Percentiles rank a stretch among this genome's conserved stretches.
These are phyloP conservation scores for Cenchrus purpureus DNA, from an alignment of 176 grass and related monocot genomes.

Conservation along the genomic window DNA sequence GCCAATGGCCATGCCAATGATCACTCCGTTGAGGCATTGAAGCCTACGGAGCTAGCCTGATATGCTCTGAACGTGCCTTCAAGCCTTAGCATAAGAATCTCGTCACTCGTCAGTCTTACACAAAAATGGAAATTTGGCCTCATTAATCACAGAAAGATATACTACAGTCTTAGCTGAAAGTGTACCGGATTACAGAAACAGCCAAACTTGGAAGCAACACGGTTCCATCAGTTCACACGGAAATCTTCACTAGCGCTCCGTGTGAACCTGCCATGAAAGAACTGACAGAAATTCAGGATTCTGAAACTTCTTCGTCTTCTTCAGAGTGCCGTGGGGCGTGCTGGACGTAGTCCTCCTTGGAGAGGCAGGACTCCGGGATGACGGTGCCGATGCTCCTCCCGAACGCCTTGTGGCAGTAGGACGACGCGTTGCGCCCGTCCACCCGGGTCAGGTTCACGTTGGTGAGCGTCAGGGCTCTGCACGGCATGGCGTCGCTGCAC, in stretches of 20 bases:
- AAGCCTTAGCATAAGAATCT: not conserved
- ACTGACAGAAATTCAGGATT: not conserved
- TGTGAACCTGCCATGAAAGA: too few species aligned
- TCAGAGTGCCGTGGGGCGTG: not conserved
- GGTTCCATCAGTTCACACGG: not conserved
- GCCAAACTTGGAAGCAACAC: not conserved
- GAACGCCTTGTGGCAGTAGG: constrained; percentile 42
- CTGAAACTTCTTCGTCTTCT: not conserved
- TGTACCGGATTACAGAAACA: not conserved
- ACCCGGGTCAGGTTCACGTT: constrained; percentile 43
- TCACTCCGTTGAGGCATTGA: not conserved
- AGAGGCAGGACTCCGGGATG: constrained; percentile 43
- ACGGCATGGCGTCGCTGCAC: constrained; percentile 54
- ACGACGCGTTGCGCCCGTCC: constrained; percentile 4
- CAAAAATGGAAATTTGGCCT: not conserved
- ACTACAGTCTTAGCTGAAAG: not conserved
- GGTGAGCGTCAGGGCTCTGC: constrained; percentile 20
- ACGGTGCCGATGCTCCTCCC: constrained; percentile 39
- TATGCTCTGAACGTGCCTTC: not conserved
- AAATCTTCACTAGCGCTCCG: not conserved
- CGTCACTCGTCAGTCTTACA: not conserved
- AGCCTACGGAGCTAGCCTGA: not conserved
- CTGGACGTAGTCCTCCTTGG: constrained; percentile 38
- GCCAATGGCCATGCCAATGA: not conserved
- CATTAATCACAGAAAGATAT: not conserved